Percentiles rank a stretch among this genome's conserved stretches.
These are phyloP conservation scores for Ajuga chamaepitys DNA, from an alignment of 257 asterid genomes.

Conservation along the genomic window DNA sequence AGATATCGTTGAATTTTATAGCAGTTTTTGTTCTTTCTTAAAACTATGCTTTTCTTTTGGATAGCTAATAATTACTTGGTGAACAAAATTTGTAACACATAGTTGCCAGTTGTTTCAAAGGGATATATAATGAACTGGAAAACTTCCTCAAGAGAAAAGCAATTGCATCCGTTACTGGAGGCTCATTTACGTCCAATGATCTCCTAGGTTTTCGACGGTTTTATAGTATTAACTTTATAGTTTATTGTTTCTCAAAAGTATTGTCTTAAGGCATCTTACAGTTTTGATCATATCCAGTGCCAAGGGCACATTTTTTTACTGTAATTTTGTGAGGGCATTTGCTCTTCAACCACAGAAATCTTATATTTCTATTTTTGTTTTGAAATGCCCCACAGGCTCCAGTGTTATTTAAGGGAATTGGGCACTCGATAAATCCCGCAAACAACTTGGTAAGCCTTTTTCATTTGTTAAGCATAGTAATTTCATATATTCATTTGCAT, in stretches of 20 bases:
- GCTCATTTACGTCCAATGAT: not conserved
- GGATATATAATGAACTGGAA: not conserved
- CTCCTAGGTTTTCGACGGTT: not conserved
- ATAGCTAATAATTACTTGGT: not conserved
- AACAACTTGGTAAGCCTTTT: constrained; percentile 57
- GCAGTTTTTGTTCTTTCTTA: not conserved
- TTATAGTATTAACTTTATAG: not conserved
- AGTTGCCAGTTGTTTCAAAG: not conserved
- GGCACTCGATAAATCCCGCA: constrained; percentile 72
- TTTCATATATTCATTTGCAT: not conserved
- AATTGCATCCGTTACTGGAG: not conserved
- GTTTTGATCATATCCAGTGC: not conserved
- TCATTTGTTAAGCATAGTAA: not conserved
- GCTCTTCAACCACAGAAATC: not conserved
- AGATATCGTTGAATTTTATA: not conserved
- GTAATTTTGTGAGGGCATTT: not conserved
- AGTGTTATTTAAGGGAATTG: constrained; percentile 76
- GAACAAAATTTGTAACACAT: not conserved
- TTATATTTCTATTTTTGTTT: not conserved
- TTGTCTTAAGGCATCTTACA: not conserved
- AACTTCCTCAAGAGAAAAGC: not conserved
- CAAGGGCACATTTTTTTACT: not conserved
- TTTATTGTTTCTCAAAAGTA: not conserved
- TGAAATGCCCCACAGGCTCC: constrained; percentile 52
- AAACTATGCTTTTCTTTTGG: not conserved